These are phyloP conservation scores for Cubamyces sp. DNA, from an alignment of 768 basidiomycete species.

Conservation along the genomic window DNA sequence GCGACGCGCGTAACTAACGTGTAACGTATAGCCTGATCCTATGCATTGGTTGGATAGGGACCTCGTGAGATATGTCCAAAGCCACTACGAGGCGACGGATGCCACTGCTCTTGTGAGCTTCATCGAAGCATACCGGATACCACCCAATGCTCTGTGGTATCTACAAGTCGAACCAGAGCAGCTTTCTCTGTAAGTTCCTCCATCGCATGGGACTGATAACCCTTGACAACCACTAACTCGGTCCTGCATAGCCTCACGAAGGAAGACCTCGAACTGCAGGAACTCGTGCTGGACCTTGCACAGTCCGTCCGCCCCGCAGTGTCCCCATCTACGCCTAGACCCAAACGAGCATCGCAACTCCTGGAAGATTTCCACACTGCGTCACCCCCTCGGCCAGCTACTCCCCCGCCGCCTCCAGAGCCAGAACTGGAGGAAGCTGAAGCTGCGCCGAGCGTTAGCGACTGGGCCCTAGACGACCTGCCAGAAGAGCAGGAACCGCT, in stretches of 20 bases:
- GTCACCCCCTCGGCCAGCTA: background rate
- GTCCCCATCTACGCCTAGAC: conserved; percentile 18
- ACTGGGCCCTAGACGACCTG: conserved; percentile 22
- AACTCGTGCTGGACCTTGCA: conserved; percentile 12
- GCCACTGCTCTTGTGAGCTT: background rate
- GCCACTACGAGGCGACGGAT: background rate
- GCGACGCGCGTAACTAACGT: background rate
- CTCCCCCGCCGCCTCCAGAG: conserved; percentile 13
- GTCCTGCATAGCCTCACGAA: conserved; percentile 5
- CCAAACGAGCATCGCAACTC: conserved; percentile 2
- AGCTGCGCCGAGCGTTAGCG: conserved; percentile 17
- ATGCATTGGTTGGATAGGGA: conserved; percentile 12
- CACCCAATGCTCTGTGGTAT: conserved; percentile 13
- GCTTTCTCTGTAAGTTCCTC: conserved; percentile 7
- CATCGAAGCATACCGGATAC: conserved; percentile 5
- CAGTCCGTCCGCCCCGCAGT: conserved; percentile 11
- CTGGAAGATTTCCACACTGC: conserved; percentile 3
- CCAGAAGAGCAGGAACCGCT: background rate
- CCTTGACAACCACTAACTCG: too few species aligned
- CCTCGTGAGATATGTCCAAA: conserved; percentile 2
- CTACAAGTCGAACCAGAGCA: conserved; percentile 9
- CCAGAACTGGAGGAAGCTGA: conserved; percentile 14
- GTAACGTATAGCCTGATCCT: background rate
- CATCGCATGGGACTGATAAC: too few species aligned
- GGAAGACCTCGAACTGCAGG: background rate